Conservation (phyloP, 1,284 basidiomycete species). For the Neolentinus lepideus region DNA sequence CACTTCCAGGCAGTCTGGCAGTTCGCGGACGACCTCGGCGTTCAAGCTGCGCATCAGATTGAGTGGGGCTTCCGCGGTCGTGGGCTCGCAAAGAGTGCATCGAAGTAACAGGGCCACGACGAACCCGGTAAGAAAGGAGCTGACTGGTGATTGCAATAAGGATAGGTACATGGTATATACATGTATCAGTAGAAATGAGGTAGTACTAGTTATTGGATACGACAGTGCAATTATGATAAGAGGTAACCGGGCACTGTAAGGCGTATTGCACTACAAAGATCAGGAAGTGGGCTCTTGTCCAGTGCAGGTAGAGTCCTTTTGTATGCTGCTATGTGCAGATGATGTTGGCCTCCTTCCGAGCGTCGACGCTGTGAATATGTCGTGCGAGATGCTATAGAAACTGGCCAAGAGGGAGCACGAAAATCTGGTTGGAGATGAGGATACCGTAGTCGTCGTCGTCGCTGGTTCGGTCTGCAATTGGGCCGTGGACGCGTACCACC, state of each 20-base stretch:
- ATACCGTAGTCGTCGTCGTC: slow-evolving; percentile 16
- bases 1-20: slow-evolving; percentile 44
- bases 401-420: not conserved
- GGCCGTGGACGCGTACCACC: not conserved
- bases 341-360: not conserved
- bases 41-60: slow-evolving; percentile 43
- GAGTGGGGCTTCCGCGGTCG: slow-evolving; percentile 34
- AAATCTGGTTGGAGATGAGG: slow-evolving; percentile 11
- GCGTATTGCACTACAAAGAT: not conserved
- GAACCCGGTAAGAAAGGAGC: not conserved
- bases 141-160: not conserved
- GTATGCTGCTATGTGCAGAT: not conserved
- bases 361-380: not conserved
- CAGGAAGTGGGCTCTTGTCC: not conserved
- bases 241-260: not conserved
- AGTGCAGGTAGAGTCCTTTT: not conserved
- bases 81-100: not conserved
- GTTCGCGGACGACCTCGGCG: slow-evolving; percentile 45
- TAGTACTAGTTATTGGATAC: not conserved
- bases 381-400: not conserved
- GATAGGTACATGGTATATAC: not conserved
- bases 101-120: not conserved
- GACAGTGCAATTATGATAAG: not conserved
- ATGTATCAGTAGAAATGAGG: not conserved
- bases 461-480: slow-evolving; percentile 1